Percentiles rank a stretch among this genome's conserved stretches.
phyloP scores from a whole-genome alignment of 164 flowering plant genomes.

The Nymphaea thermarum region DNA sequence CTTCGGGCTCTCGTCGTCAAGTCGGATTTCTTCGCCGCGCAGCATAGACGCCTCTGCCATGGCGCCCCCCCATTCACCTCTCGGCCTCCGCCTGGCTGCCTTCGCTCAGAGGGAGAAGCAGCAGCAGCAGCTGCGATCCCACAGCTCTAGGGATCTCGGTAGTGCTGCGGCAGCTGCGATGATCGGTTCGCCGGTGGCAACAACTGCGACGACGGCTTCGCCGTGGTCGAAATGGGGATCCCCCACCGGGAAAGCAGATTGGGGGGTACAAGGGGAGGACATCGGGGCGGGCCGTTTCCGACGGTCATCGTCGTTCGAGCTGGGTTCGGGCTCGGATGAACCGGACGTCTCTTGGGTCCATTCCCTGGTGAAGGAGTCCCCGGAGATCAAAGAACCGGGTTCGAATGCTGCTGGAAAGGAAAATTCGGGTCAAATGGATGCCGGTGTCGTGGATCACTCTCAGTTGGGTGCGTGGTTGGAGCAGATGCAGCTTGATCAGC shows the following conservation, averaged over 20 bases:
- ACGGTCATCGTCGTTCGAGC: slow-evolving; percentile 69
- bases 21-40: slow-evolving; percentile 75
- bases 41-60: slow-evolving; percentile 23
- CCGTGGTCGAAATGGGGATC: slow-evolving; percentile 65
- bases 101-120: slow-evolving; percentile 63
- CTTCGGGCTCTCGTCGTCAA: slow-evolving; percentile 46
- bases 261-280: slow-evolving; percentile 58
- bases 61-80: slow-evolving; percentile 65
- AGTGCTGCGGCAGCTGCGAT: slow-evolving; percentile 19
- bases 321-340: slow-evolving; percentile 52
- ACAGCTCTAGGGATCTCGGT: slow-evolving; percentile 75
- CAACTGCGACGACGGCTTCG: too few species aligned
- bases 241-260: slow-evolving; percentile 51
- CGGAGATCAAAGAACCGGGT: slow-evolving; percentile 44
- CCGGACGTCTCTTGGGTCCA: slow-evolving; percentile 98
- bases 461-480: slow-evolving; percentile 76
- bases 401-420: slow-evolving; percentile 11
- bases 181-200: slow-evolving; percentile 43
- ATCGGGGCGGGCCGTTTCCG: slow-evolving; percentile 27
- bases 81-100: slow-evolving; percentile 45
- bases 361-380: slow-evolving; percentile 82
- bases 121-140: slow-evolving; percentile 66
- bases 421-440: slow-evolving; percentile 5
- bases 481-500: slow-evolving; percentile 90
- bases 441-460: slow-evolving; percentile 49